Conservation (phyloP, 192 early-diverging fungal genomes). For the Backusella circina region DNA sequence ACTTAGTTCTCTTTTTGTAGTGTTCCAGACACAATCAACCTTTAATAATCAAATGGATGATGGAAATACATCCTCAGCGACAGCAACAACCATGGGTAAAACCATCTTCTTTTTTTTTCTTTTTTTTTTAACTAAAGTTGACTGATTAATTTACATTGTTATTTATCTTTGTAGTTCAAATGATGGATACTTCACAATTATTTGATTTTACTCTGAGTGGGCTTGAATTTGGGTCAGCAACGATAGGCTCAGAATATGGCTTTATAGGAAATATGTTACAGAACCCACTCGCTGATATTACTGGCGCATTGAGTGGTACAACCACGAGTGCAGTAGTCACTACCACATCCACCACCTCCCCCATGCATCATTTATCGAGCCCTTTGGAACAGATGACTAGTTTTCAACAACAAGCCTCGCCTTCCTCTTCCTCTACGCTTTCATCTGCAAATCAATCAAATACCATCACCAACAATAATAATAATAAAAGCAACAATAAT, state of each 20-base stretch:
- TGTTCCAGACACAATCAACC: constrained; percentile 59
- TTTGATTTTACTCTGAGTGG: constrained; percentile 38
- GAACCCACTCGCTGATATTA: constrained; percentile 36
- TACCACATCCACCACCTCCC: neutral
- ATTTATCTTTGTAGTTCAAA: neutral
- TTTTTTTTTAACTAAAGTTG: neutral
- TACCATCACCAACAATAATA: neutral
- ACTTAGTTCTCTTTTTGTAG: neutral
- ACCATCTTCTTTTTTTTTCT: neutral
- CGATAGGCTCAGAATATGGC: constrained; percentile 84
- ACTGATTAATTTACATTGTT: neutral
- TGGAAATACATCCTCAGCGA: neutral
- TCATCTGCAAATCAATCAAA: neutral
- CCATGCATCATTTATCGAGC: constrained; percentile 9
- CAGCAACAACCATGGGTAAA: constrained; percentile 28
- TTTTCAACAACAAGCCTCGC: neutral
- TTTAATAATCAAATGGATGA: constrained; percentile 5
- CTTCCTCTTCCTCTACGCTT: neutral
- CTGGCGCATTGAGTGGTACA: constrained; percentile 4
- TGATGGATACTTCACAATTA: constrained; percentile 16
- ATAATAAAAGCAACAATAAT: neutral
- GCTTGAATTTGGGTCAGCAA: constrained; percentile 82
- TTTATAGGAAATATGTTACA: constrained; percentile 88
- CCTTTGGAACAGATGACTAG: neutral
- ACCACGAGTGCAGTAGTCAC: neutral